Percentiles rank a stretch among this genome's conserved stretches.
Conservation (phyloP, 208 protist species). For the Wallacemonas sp. region DNA sequence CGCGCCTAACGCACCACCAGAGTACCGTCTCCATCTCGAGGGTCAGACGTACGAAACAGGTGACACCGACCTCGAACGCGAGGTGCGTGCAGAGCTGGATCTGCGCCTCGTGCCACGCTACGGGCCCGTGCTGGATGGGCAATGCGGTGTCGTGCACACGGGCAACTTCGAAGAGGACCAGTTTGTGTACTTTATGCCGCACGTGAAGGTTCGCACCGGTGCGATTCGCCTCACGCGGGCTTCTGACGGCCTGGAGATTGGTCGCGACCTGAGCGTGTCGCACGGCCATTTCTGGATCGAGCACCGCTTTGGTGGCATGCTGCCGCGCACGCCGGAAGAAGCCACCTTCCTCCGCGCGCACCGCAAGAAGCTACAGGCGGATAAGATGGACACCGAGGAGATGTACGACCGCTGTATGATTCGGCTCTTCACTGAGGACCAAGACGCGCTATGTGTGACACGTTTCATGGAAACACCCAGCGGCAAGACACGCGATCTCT, state of each 20-base stretch:
- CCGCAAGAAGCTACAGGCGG: slow-evolving; percentile 23
- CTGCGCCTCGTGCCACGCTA: slow-evolving; percentile 38
- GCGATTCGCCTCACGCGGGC: slow-evolving; percentile 38
- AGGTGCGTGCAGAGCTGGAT: slow-evolving; percentile 47
- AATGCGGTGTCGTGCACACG: slow-evolving; percentile 37
- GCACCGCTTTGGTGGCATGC: slow-evolving; percentile 49
- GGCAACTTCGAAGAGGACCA: slow-evolving; percentile 51
- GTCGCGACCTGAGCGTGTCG: slow-evolving; percentile 24
- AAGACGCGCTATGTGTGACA: slow-evolving; percentile 28
- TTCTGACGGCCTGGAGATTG: slow-evolving; percentile 42
- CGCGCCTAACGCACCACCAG: neutral
- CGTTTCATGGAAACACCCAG: slow-evolving; percentile 15
- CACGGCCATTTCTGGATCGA: slow-evolving; percentile 48
- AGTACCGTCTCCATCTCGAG: slow-evolving; percentile 52
- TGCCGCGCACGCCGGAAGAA: slow-evolving; percentile 39
- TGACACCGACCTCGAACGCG: slow-evolving; percentile 21
- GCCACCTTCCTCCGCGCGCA: slow-evolving; percentile 23
- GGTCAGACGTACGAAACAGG: slow-evolving; percentile 49
- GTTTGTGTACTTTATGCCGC: slow-evolving; percentile 45
- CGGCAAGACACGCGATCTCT: slow-evolving; percentile 4
- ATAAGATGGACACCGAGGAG: slow-evolving; percentile 14
- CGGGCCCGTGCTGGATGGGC: slow-evolving; percentile 41
- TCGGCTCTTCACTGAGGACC: slow-evolving; percentile 42
- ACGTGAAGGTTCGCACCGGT: slow-evolving; percentile 29
- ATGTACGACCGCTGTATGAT: slow-evolving; percentile 41